Evolutionary conservation across 2,329 filamentous ascomycete species (phyloP), one percentile per base, ranked within the genome.

Genomic region (Pezicula neosporulosa): DNA sequence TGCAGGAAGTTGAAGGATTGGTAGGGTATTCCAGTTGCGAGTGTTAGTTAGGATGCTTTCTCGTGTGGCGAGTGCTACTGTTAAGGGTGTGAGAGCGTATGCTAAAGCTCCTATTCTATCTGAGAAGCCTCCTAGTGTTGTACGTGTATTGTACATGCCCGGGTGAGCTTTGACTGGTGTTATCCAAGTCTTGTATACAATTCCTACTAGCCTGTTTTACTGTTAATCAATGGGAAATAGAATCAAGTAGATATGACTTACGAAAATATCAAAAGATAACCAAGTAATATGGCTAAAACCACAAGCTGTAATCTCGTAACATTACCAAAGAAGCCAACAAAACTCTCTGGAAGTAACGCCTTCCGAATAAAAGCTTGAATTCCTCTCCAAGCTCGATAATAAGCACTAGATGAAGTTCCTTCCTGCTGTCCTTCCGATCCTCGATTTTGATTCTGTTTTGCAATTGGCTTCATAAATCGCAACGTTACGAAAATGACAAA

Each of bases 1-100:
- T 90, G 87, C 18, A 91, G 71, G 63, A 91, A 91, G 67, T 87
- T 85, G 75, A 91, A 90, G 60, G 80, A 82, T 59, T 90, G 87
- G 61, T 90, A 89, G 0, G 88, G 86, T 0, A 91, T 74, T 1
- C 88, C 87, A 0, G 87, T 91, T 45, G 89, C 66, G 13, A 87
- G 65, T 0, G 83, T 87, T 4, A 91, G 83, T 87, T 4, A 91
- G 76, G 2, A 90, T 71, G 0, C 83, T 87, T 64, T 91, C 87
- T 38, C 87, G 77, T 51, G 75, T 84, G n/a, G 80, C 76, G 12
- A 91, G 75, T 44, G 88, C 68, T 28, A 91, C 70, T 0, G 84
- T 84, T 0, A 91, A 73, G 0, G 87, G 87, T 0, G 87, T 90
- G 9, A 91, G 75, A 0, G 86, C 88, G 60, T 87, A 91, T 1